Base-by-base conservation (phyloP, 1,139 yeast genomes). In the Nakaseomyces glabratus region DNA sequence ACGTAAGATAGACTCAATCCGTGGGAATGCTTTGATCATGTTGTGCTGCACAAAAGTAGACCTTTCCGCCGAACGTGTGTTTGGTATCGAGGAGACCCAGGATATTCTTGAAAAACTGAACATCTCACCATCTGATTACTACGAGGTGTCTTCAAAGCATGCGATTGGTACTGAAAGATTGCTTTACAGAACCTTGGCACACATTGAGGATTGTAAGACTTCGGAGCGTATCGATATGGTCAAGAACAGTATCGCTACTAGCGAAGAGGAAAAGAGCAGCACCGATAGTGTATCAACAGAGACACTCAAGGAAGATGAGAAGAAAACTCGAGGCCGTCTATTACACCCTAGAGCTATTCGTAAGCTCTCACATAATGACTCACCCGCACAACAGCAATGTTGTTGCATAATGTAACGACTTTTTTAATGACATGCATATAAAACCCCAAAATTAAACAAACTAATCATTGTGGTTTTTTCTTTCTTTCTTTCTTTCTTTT, bases 1-100 rank as follows among this genome's bases (percentile, higher is more conserved):
- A 13, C 34, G 49, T 9, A 40, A 41, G 24, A 46, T 51, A n/a
- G 46, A 47, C 26, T 33, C 39, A 28, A 39, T 43, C 17, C 42
- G 45, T 12, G 46, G 46, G 15, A 41, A 39, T 17, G 45, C 45
- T 11, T 54, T 53, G n/a, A 39, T 53, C 7, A 17, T 47, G 13
- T 36, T 52, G 4, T 45, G 52, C 22, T 42, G 49, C 1, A 46
- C 50, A n/a, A 52, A 53, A 35, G 21, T 40, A 5, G 57, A 52
- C 35, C 17, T 42, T 22, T 20, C 31, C 12, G 21, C 32, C 9
- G 51, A 43, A 15, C 32, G 45, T 15, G 39, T 28, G 19, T 31
- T 42, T 4, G 24, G 25, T 9, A 20, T 16, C 3, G 40, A 41
- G 2, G 44, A 42, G 6, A 34, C 41, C 8, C 10, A 24, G 11